Conservation (phyloP, 2,329 filamentous ascomycete genomes). For the Sclerotinia spermophila region DNA sequence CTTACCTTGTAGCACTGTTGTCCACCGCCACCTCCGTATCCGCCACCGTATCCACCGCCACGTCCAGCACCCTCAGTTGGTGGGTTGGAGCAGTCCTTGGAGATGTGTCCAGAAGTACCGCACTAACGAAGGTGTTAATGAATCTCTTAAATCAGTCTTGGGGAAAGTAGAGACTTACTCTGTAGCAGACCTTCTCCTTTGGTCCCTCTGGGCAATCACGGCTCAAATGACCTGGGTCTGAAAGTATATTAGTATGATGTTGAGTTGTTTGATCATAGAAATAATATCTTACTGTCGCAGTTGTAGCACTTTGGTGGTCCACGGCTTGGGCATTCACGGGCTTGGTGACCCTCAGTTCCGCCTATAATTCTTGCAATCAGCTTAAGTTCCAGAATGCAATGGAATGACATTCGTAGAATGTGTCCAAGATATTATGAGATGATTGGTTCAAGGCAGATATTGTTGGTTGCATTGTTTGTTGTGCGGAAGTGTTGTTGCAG, state of each 20-base stretch:
- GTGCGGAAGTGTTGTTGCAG: neutral
- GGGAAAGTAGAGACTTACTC: conserved; percentile 34
- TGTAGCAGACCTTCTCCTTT: conserved; percentile 82
- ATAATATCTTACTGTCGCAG: conserved; percentile 62
- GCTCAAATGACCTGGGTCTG: conserved; percentile 72
- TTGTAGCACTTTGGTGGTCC: conserved; percentile 82
- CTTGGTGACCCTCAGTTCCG: conserved; percentile 71
- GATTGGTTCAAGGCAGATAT: neutral
- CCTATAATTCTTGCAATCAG: conserved; percentile 47
- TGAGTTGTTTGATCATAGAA: conserved; percentile 25
- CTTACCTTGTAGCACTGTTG: conserved; percentile 82
- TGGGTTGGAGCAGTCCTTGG: conserved; percentile 59
- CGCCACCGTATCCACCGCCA: conserved; percentile 37
- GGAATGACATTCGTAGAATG: neutral
- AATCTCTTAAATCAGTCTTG: neutral
- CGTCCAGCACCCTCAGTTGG: conserved; percentile 35
- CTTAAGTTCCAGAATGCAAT: conserved; percentile 6
- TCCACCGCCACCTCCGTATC: conserved; percentile 39
- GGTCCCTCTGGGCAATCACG: conserved; percentile 87
- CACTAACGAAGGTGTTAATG: conserved; percentile 42
- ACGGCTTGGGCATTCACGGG: conserved; percentile 82
- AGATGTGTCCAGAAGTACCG: conserved; percentile 84
- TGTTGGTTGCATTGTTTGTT: neutral
- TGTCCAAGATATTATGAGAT: neutral
- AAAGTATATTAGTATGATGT: conserved; percentile 31